Conservation (phyloP, 139 green algal genomes). For the Volvox africanus region DNA sequence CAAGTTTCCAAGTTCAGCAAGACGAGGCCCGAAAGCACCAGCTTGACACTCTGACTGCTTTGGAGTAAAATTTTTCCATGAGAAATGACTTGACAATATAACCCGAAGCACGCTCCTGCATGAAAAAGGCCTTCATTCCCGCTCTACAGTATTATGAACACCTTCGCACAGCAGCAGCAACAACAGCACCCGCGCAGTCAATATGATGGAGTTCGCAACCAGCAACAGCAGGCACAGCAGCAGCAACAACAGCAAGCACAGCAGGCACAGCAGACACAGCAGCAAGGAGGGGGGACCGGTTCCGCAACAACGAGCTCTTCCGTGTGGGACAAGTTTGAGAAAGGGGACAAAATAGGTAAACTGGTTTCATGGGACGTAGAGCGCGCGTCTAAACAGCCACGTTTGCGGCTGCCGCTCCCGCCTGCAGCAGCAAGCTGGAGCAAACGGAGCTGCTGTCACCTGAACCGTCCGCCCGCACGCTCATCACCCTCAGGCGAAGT, state of each 20-base stretch:
- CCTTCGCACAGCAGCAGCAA: conserved; percentile 8
- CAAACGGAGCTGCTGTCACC: too few relatives aligned
- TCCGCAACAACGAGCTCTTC: conserved; percentile 6
- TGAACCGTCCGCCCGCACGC: too few relatives aligned
- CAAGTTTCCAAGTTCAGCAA: too few relatives aligned
- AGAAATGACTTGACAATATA: too few relatives aligned
- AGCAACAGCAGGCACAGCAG: conserved; percentile 5
- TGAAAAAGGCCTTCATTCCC: not conserved
- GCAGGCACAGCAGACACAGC: conserved; percentile 5
- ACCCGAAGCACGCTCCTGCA: not conserved
- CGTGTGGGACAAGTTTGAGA: conserved; percentile 60
- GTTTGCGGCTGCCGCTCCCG: not conserved
- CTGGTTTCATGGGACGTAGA: not conserved
- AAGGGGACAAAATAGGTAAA: conserved; percentile 75
- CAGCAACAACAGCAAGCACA: conserved; percentile 12
- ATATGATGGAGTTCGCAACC: not conserved
- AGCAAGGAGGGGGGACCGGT: not conserved
- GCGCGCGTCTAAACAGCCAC: not conserved
- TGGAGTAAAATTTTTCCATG: too few relatives aligned
- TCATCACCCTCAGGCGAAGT: too few relatives aligned
- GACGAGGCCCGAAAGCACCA: too few relatives aligned
- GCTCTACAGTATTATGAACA: not conserved
- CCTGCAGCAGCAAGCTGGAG: too few relatives aligned
- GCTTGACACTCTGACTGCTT: too few relatives aligned
- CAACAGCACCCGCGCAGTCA: not conserved